Evolutionary conservation across 768 basidiomycete species (phyloP).

Genomic region (Albatrellus ellisii): DNA sequence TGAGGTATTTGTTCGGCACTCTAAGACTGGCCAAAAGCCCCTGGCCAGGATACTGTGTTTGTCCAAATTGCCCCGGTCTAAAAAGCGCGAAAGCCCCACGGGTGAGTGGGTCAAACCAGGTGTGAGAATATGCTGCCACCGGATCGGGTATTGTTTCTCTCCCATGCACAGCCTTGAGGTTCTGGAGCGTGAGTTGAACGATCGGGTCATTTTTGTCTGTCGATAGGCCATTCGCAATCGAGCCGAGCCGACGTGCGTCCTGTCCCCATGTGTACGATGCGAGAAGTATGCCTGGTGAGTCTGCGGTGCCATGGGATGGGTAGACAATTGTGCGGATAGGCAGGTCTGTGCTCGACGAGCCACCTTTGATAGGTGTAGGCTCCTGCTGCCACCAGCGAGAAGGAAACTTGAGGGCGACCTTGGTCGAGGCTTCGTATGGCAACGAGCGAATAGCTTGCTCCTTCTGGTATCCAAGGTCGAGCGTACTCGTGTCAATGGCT

Average conservation of each 20-base stretch:
- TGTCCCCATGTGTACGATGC: conserved; percentile 19
- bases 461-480: conserved; percentile 12
- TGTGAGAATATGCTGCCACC: conserved; percentile 16
- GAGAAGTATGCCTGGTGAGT: conserved; percentile 10
- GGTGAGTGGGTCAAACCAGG: conserved; percentile 17
- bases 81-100: conserved; percentile 24
- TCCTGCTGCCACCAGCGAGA: conserved; percentile 35
- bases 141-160: conserved; percentile 6
- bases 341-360: conserved; percentile 22
- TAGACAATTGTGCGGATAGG: conserved; percentile 24
- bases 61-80: conserved; percentile 23
- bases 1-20: conserved; percentile 15
- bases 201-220: conserved; percentile 2
- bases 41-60: conserved; percentile 6
- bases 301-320: conserved; percentile 26
- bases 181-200: not conserved
- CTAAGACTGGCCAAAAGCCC: conserved; percentile 13
- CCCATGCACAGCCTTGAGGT: not conserved
- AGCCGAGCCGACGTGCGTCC: conserved; percentile 20
- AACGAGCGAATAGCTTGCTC: conserved; percentile 25
- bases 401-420: conserved; percentile 31
- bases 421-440: conserved; percentile 24
- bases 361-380: conserved; percentile 16
- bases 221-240: conserved; percentile 16
- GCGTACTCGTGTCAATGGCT: conserved; percentile 18